phyloP scores from a whole-genome alignment of 139 green algal species.

The Nannochloris sp. region DNA sequence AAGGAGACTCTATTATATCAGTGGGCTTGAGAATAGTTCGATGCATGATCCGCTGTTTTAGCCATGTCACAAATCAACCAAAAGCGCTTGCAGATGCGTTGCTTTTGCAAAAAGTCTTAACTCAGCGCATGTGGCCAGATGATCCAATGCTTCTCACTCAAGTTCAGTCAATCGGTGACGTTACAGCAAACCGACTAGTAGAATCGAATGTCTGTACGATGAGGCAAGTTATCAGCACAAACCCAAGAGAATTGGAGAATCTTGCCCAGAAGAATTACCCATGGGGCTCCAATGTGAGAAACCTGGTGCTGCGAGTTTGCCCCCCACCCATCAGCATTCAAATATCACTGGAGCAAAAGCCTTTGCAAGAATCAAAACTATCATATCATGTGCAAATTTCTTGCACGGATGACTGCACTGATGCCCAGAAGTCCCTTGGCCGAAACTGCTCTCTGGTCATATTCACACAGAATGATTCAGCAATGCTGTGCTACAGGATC shows the following conservation, averaged over 20 bases:
- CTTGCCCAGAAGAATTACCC: constrained; percentile 50
- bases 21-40: background rate
- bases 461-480: too few species aligned
- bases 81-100: constrained; percentile 34
- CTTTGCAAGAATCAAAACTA: background rate
- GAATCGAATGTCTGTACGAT: constrained; percentile 39
- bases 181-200: constrained; percentile 39
- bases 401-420: too few species aligned
- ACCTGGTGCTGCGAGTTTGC: too few species aligned
- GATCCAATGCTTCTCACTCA: constrained; percentile 22
- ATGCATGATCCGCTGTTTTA: constrained; percentile 19
- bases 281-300: constrained; percentile 35
- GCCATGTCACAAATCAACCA: constrained; percentile 8
- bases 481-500: too few species aligned
- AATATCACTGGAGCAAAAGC: too few species aligned
- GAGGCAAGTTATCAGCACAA: constrained; percentile 26
- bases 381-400: background rate
- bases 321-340: too few species aligned
- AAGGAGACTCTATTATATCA: background rate
- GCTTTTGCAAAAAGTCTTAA: constrained; percentile 43
- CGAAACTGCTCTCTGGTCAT: too few species aligned
- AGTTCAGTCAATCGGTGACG: constrained; percentile 3
- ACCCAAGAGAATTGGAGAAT: constrained; percentile 50
- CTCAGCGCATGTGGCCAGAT: constrained; percentile 50
- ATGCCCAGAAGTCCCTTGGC: too few species aligned